Percentiles rank a stretch among this genome's conserved stretches.
Conservation (phyloP, 805 yeast genomes). For the Maudiozyma saulgeensis region DNA sequence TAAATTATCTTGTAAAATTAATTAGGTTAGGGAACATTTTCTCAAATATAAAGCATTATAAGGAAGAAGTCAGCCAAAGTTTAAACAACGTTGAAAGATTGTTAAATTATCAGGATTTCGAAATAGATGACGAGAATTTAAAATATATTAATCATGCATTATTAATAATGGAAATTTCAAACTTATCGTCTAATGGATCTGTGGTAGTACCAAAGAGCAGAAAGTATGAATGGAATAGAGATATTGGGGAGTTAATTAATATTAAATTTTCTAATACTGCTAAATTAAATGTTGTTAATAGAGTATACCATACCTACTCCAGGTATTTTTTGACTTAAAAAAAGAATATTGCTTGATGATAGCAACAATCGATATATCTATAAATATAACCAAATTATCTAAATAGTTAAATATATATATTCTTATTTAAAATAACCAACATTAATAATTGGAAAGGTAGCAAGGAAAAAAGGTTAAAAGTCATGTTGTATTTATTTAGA, state of each 20-base stretch:
- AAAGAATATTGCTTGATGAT: too few species aligned
- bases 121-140: constrained; percentile 11
- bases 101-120: constrained; percentile 26
- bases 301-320: constrained; percentile 57
- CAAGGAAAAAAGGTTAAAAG: too few species aligned
- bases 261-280: constrained; percentile 28
- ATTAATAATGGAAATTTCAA: constrained; percentile 55
- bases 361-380: neutral
- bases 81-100: constrained; percentile 54
- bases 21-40: constrained; percentile 19
- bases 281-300: constrained; percentile 40
- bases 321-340: constrained; percentile 11
- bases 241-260: constrained; percentile 50
- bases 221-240: constrained; percentile 48
- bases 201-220: constrained; percentile 42
- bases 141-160: constrained; percentile 44
- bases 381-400: neutral
- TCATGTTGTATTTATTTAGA: too few species aligned
- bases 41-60: constrained; percentile 22
- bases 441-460: too few species aligned
- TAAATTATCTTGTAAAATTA: constrained; percentile 26
- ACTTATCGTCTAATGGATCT: constrained; percentile 43
- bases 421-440: neutral
- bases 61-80: constrained; percentile 22
- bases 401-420: neutral